Evolutionary conservation across 345 rosid genomes (phyloP), one percentile per base, ranked within the genome.

Genomic region (Arabis alpina): DNA sequence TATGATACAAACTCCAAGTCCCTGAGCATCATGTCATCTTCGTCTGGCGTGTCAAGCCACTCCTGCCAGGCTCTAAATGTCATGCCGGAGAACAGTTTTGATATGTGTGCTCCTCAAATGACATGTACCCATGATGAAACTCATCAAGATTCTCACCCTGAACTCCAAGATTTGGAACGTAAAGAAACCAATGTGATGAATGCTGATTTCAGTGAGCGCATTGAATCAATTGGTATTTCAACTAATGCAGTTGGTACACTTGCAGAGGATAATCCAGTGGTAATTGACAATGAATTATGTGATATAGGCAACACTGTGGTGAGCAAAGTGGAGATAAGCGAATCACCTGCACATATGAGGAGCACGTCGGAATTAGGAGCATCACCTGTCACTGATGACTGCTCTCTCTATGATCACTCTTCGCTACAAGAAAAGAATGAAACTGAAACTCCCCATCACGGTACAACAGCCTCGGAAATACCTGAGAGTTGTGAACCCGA

Each of bases 391-490:
- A 62, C 78, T 71, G 67, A 76, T 13, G 87, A 81, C 25, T 47
- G 68, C 10, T 51, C 76, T 54, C 50, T 53, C 48, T 81, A 71
- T 75, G 74, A 73, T 59, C 77, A 80, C 45, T 58, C 59, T 49
- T 56, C 43, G 54, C 55, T 61, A 49, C 55, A 79, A 66, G 81
- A 70, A 65, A 63, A 72, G 32, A 81, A 75, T 69, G 79, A 63
- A 44, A 61, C 50, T 8, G 89, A 83, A 70, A 79, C 77, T 75
- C 70, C 80, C 19, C 54, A 45, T 25, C 83, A 64, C 25, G 72
- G 71, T 69, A 72, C 80, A n/a, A 74, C 82, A 67, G 78, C 73
- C 74, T 82, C 91, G 70, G 98, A 88, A 83, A 89, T 81, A 80
- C 45, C 58, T 4, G 83, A 81, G 76, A 81, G 80, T 44, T 59